Percentiles rank a stretch among this genome's conserved stretches.
Evolutionary conservation across 345 rosid species (phyloP).

Genomic region (Hibiscus trionum): DNA sequence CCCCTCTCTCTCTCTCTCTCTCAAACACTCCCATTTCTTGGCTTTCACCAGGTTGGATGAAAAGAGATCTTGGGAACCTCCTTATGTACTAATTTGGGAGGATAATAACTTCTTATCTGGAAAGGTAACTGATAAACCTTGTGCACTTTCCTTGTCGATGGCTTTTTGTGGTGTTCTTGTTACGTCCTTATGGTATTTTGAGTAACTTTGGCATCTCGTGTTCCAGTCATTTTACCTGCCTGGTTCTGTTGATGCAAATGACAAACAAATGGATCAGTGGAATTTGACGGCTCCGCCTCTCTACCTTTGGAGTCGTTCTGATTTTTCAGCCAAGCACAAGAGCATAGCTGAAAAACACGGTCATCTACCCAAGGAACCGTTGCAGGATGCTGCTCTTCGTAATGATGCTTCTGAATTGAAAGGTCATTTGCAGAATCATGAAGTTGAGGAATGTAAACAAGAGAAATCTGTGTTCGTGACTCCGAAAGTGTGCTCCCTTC

Average conservation of each 20-base stretch:
- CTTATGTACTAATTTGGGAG: conserved; percentile 80
- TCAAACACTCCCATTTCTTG: not conserved
- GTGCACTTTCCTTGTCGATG: not conserved
- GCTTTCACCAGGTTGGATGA: conserved; percentile 53
- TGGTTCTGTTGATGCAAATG: conserved; percentile 61
- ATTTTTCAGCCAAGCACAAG: conserved; percentile 52
- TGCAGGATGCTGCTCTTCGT: conserved; percentile 43
- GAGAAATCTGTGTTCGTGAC: not conserved
- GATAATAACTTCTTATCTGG: conserved; percentile 56
- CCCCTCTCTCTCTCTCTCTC: not conserved
- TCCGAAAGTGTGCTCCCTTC: conserved; percentile 11
- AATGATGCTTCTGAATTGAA: conserved; percentile 13
- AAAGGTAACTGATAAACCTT: conserved; percentile 39
- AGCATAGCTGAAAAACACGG: conserved; percentile 49
- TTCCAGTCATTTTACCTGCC: conserved; percentile 91
- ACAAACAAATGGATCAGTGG: conserved; percentile 77
- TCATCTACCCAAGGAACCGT: conserved; percentile 31
- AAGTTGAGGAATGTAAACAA: conserved; percentile 18
- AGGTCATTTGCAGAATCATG: conserved; percentile 23
- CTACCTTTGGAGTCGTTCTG: conserved; percentile 83
- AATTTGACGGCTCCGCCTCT: conserved; percentile 51
- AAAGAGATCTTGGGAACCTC: conserved; percentile 28
- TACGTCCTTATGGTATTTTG: conserved; percentile 2
- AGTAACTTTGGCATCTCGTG: conserved; percentile 16
- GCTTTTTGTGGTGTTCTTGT: not conserved